Percentiles rank a stretch among this genome's conserved stretches.
These are phyloP conservation scores for Pinguiococcus pyrenoidosus DNA, from an alignment of 108 stramenopile genomes.

Conservation along the genomic window DNA sequence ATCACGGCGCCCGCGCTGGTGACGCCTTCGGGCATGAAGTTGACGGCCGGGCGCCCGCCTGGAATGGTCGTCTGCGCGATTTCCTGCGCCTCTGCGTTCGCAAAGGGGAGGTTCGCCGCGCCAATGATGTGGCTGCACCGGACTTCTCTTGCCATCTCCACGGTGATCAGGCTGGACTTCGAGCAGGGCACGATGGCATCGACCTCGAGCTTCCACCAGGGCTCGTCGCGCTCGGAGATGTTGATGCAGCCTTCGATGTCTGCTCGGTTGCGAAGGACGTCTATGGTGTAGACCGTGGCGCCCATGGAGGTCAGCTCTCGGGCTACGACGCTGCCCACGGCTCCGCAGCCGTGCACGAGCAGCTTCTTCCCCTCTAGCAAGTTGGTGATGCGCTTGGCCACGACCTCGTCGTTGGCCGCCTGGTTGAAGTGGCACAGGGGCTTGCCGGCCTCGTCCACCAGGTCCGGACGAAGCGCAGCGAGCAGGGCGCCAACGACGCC, in stretches of 20 bases:
- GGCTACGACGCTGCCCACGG: constrained; percentile 31
- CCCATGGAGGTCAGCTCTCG: constrained; percentile 23
- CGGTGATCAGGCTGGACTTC: constrained; percentile 24
- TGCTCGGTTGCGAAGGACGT: constrained; percentile 11
- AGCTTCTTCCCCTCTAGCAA: too few relatives aligned
- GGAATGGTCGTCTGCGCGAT: too few relatives aligned
- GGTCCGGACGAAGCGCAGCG: too few relatives aligned
- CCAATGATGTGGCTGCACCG: too few relatives aligned
- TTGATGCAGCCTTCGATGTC: constrained; percentile 24
- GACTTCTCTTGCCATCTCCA: too few relatives aligned
- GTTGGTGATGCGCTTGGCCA: constrained; percentile 23
- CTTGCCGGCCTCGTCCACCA: too few relatives aligned
- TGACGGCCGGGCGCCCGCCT: constrained; percentile 13
- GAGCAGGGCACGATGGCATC: constrained; percentile 37
- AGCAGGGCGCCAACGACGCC: constrained; percentile 32
- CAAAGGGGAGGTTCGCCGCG: constrained; percentile 30
- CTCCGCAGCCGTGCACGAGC: constrained; percentile 45
- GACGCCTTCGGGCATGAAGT: constrained; percentile 33
- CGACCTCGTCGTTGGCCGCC: constrained; percentile 15
- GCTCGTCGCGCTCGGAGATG: too few relatives aligned
- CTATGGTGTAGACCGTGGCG: constrained; percentile 31
- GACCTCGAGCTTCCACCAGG: constrained; percentile 15
- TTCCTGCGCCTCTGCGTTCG: constrained; percentile 12
- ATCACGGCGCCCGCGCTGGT: constrained; percentile 29
- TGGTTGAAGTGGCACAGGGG: too few relatives aligned